These are phyloP conservation scores for Pseudonectria buxi DNA, from an alignment of 2,329 filamentous ascomycete species.

Conservation along the genomic window DNA sequence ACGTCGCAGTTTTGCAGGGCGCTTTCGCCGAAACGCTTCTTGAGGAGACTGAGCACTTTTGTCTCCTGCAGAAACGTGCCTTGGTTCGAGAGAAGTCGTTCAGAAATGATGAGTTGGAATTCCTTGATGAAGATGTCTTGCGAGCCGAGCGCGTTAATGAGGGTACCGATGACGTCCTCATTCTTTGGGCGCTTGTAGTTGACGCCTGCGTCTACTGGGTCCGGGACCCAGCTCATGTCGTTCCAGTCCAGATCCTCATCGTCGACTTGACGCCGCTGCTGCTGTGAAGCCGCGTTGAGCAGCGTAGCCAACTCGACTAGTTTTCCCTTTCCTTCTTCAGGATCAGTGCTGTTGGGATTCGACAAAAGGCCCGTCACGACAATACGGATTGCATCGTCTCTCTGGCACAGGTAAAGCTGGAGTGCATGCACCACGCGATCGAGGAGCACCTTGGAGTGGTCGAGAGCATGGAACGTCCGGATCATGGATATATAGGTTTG, in stretches of 20 bases:
- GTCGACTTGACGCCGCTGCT: slow-evolving; percentile 44
- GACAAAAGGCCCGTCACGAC: slow-evolving; percentile 69
- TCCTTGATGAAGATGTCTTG: slow-evolving; percentile 93
- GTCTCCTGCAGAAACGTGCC: slow-evolving; percentile 70
- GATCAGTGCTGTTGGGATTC: slow-evolving; percentile 48
- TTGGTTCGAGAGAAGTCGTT: slow-evolving; percentile 64
- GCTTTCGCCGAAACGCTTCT: slow-evolving; percentile 78
- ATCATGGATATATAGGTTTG: slow-evolving; percentile 76
- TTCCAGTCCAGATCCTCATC: slow-evolving; percentile 78
- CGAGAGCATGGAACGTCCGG: slow-evolving; percentile 65
- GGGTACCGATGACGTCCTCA: slow-evolving; percentile 84
- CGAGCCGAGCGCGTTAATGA: slow-evolving; percentile 81
- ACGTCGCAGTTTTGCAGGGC: slow-evolving; percentile 91
- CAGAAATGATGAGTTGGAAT: slow-evolving; percentile 81
- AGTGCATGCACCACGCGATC: slow-evolving; percentile 67
- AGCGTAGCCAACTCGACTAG: slow-evolving; percentile 62
- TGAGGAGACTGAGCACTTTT: slow-evolving; percentile 78
- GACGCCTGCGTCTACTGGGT: slow-evolving; percentile 85
- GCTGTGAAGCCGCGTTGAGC: slow-evolving; percentile 54
- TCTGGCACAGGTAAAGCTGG: slow-evolving; percentile 67
- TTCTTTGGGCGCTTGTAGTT: slow-evolving; percentile 86
- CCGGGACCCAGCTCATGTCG: slow-evolving; percentile 88
- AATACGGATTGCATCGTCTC: slow-evolving; percentile 71
- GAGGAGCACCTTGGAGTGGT: slow-evolving; percentile 70
- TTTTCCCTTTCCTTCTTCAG: slow-evolving; percentile 39